phyloP scores from a whole-genome alignment of 2,329 filamentous ascomycete genomes.

The Colletotrichum sp. region DNA sequence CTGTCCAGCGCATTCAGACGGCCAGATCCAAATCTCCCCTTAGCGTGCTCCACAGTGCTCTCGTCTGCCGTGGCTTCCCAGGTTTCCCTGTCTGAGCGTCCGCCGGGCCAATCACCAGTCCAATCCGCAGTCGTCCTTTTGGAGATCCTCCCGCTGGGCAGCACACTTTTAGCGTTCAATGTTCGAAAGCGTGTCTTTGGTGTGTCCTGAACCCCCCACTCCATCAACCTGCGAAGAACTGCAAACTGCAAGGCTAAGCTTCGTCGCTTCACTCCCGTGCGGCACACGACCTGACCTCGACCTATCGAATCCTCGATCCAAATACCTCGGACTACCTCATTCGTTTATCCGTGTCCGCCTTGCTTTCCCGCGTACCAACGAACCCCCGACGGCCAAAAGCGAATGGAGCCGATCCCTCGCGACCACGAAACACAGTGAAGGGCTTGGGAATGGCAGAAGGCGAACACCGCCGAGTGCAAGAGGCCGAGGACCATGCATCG shows the following conservation, averaged over 20 bases:
- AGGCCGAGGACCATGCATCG: constrained; percentile 5
- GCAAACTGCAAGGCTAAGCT: constrained; percentile 14
- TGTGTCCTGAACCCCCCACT: neutral
- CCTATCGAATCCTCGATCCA: neutral
- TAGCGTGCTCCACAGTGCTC: neutral
- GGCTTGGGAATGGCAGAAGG: constrained; percentile 16
- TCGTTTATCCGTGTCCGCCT: neutral
- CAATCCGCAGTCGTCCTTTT: neutral
- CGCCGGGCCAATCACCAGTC: neutral
- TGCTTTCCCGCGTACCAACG: neutral
- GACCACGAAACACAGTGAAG: constrained; percentile 8
- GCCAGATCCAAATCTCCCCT: neutral
- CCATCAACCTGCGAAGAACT: constrained; percentile 9
- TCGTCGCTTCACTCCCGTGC: neutral
- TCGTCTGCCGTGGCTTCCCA: neutral
- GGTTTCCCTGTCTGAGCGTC: neutral
- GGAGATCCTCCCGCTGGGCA: neutral
- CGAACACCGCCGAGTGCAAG: neutral
- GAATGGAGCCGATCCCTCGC: constrained; percentile 13
- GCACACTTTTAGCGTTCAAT: neutral
- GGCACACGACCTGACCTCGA: neutral
- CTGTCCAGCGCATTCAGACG: neutral
- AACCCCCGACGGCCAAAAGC: neutral
- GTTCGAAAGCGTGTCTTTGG: neutral
- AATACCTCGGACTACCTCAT: neutral